Evolutionary conservation across 805 yeast genomes (phyloP), one percentile per base, ranked within the genome.

Genomic region (Yarrowia sp.): DNA sequence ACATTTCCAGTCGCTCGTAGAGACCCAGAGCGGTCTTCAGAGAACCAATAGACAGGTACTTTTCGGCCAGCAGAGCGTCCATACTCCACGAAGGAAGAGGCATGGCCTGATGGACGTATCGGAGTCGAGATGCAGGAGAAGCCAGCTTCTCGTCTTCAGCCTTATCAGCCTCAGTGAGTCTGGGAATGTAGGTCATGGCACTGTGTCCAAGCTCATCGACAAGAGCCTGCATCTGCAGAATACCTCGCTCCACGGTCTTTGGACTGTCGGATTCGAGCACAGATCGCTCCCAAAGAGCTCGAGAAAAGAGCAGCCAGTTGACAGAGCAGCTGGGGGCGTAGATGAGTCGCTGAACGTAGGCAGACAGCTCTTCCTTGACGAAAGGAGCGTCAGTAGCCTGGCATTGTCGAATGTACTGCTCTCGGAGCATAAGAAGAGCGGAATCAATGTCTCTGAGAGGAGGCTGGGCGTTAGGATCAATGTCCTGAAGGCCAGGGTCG

Each of bases 261-360:
- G 97, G 87, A 72, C 87, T 88, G 63, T 84, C 83, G 0, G 97
- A 85, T 77, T 95, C 99, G 45, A 93, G 80, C 22, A 90, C 74
- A 8, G 97, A 91, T 76, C 98, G 85, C 74, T 89, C 90, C 97
- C 98, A 95, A 53, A 95, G 80, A 0, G 97, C 90, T 71, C 93
- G 83, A 1, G 93, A 86, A 74, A 88, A 92, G 3, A 94, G 77
- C 0, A 90, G 79, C 92, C 97, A 92, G 77, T 91, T 89, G 16
- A 85, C 83, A 0, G 79, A 72, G 5, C 80, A 79, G 4, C 75
- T 74, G 11, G 83, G 82, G 72, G 72, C 76, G 81, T 77, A 84
- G 85, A 94, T 79, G 11, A 94, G 83, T 73, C 99, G 84, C 56
- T 85, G 84, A 2, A 90, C 88, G 49, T 91, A 78, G 0, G 98